A percentile compares a stretch with the other conserved stretches of the same genome.
Evolutionary conservation across 2,329 filamentous ascomycete genomes (phyloP).

Genomic region (Dichotomopilus funicola): DNA sequence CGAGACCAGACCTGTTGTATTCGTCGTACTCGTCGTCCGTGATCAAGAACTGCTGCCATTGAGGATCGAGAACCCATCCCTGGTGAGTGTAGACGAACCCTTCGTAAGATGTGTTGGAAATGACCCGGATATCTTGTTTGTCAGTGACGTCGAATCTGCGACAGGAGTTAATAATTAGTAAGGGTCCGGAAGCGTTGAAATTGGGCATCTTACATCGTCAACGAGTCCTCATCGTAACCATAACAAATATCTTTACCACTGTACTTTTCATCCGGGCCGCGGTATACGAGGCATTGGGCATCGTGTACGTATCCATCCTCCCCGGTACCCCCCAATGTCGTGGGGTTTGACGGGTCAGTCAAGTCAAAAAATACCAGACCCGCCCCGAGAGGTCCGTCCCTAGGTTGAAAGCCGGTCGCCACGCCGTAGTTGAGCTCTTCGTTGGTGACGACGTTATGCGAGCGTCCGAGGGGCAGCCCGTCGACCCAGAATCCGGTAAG

Average conservation of each 20-base stretch:
- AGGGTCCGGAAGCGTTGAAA: neutral
- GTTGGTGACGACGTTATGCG: constrained; percentile 48
- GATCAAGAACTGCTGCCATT: constrained; percentile 40
- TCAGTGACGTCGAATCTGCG: constrained; percentile 43
- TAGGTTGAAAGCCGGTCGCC: constrained; percentile 38
- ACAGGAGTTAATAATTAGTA: neutral
- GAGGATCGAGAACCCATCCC: constrained; percentile 43
- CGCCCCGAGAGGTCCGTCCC: constrained; percentile 29
- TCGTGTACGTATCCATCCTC: constrained; percentile 55
- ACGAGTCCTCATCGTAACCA: constrained; percentile 46
- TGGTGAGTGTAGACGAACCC: constrained; percentile 54
- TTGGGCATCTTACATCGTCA: constrained; percentile 35
- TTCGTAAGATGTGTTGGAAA: constrained; percentile 49
- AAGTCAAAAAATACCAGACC: constrained; percentile 53
- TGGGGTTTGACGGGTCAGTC: constrained; percentile 46
- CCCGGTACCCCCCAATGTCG: constrained; percentile 45
- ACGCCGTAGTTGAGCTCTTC: constrained; percentile 43
- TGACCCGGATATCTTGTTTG: constrained; percentile 39
- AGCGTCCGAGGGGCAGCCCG: constrained; percentile 32
- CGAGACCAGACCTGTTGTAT: constrained; percentile 33
- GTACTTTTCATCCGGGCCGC: constrained; percentile 41
- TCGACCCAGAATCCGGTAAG: constrained; percentile 31
- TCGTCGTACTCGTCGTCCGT: constrained; percentile 50
- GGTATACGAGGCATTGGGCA: constrained; percentile 51
- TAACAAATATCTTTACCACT: constrained; percentile 46